Base-by-base conservation (phyloP, 1,284 basidiomycete genomes). In the Puccinia polysora region DNA sequence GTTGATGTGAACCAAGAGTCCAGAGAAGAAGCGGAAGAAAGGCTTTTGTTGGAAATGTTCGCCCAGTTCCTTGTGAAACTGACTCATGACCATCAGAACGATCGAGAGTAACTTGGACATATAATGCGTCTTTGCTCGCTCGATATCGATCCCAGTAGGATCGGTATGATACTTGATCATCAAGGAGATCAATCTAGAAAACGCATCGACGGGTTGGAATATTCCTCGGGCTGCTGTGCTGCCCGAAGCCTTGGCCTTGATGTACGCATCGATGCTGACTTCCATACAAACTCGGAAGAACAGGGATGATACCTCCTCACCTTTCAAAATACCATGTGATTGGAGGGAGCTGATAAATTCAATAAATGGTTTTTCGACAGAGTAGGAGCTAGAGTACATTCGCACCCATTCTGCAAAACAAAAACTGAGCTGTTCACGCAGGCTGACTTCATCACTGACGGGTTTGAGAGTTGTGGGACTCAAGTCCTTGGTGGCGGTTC, bases 101-200 rank as follows among this genome's bases (percentile, higher is more conserved):
- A 98, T 98, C 8, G 94, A 96, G 72, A 98, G 82, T 74, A 98
- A 96, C 84, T 98, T 98, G 75, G 92, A 94, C 78, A 97, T 84
- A 81, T 98, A 98, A 78, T 96, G 90, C 30, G 94, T 90, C 81
- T 97, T 97, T 25, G 91, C 90, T 77, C 91, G 89, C 77, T 93
- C 90, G 77, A 91, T 90, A 82, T 92, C 90, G 74, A 89, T 84
- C 34, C 89, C 90, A 77, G 79, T 82, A 63, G 88, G 89, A 80
- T 97, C 95, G 28, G 91, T 92, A 76, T 98, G 95, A 80, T 98
- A 97, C 83, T 97, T 98, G 86, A 98, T 93, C 83, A 99, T 96
- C 80, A 97, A 90, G 56, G 93, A 90, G 75, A 98, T 91, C 76
- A 98, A 83, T 76, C 92, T 87, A 58, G 94, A 91, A 83, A 97